These are phyloP conservation scores for Diplodia sapinea DNA, from an alignment of 2,329 filamentous ascomycete genomes.

Conservation along the genomic window DNA sequence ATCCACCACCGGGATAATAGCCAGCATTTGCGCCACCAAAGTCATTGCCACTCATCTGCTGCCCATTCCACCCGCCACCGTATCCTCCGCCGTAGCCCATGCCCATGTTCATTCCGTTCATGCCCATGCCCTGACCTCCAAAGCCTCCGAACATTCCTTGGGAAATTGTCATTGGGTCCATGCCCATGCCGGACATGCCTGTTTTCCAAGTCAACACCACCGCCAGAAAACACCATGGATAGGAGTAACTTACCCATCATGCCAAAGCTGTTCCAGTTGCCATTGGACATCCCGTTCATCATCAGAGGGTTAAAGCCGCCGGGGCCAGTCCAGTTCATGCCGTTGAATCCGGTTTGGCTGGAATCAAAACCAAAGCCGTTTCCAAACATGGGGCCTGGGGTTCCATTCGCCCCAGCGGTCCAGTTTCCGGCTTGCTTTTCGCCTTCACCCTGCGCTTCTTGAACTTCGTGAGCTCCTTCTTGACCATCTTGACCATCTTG, in stretches of 20 bases:
- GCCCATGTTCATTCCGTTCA: slow-evolving; percentile 77
- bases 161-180: slow-evolving; percentile 80
- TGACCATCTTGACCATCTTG: slow-evolving; percentile 36
- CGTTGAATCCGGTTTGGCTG: slow-evolving; percentile 56
- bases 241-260: slow-evolving; percentile 79
- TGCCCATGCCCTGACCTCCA: slow-evolving; percentile 75
- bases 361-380: slow-evolving; percentile 54
- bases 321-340: slow-evolving; percentile 64
- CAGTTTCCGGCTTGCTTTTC: slow-evolving; percentile 36
- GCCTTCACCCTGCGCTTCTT: slow-evolving; percentile 33
- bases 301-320: slow-evolving; percentile 75
- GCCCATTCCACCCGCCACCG: slow-evolving; percentile 72
- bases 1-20: slow-evolving; percentile 59
- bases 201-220: slow-evolving; percentile 37
- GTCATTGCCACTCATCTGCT: slow-evolving; percentile 70
- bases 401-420: slow-evolving; percentile 34
- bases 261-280: slow-evolving; percentile 79
- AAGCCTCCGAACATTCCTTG: slow-evolving; percentile 81
- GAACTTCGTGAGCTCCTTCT: slow-evolving; percentile 20
- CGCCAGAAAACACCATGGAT: slow-evolving; percentile 35
- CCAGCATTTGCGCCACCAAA: slow-evolving; percentile 67
- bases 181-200: slow-evolving; percentile 81
- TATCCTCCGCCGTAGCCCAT: slow-evolving; percentile 70
- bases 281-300: slow-evolving; percentile 54
- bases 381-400: slow-evolving; percentile 39